Base-by-base conservation (phyloP, 176 grass and related monocot genomes). In the Oryza nivara region DNA sequence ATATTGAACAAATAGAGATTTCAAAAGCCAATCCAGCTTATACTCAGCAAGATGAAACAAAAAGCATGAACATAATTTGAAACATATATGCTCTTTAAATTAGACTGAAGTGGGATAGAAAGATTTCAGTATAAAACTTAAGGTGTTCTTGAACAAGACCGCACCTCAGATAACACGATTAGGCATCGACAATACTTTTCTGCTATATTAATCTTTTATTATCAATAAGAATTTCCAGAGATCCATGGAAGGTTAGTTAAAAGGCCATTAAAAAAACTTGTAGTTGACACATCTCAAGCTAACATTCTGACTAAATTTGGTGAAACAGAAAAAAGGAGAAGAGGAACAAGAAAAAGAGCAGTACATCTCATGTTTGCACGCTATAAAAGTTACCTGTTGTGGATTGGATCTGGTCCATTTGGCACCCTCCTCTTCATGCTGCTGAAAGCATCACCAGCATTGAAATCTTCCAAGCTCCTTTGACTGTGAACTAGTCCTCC, bases 361-460 rank as follows among this genome's bases (percentile, higher is more conserved):
- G 3, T 23, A 2, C 19, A 84, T n/a, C 15, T 9, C 63, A 51
- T 63, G 49, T 69, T 76, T 76, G 11, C 58, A 82, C 47, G 70
- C 69, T 70, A 66, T 41, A 65, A 76, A 65, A 77, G 54, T 60
- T 91, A 96, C 91, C 91, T 96, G 83, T 96, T 96, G 84, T 96
- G 94, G 74, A 93, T 92, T 68, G 94, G 91, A 93, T 96, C 91
- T 16, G 94, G 91, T 13, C 94, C 91, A 80, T 88, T 91, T 15
- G 91, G 94, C 26, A 96, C 94, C 67, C 35, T 87, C 65, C 94
- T 93, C 77, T 89, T 89, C 84, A 86, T 91, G 46, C 72, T 65
- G 25, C 58, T 70, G 52, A 89, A 89, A 66, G 83, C 40, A 72
- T 91, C 76, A 32, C n/a, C 72, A 58, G 36, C 70, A 30, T n/a